Percentiles rank a stretch among this genome's conserved stretches.
These are phyloP conservation scores for Salpingoeca rosetta DNA, from an alignment of 78 protist species.

Conservation along the genomic window DNA sequence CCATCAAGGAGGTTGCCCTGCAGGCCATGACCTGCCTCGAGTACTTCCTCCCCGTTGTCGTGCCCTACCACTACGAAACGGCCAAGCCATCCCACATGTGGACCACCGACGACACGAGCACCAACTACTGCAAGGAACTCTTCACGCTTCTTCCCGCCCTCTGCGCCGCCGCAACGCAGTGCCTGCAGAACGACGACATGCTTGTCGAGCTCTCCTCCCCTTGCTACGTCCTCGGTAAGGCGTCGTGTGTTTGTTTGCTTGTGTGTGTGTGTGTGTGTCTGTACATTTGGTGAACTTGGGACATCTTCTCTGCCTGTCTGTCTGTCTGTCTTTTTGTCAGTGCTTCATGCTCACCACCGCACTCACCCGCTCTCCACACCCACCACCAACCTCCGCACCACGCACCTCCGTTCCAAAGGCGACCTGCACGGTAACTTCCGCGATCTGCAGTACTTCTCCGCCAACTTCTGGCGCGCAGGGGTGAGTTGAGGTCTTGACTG, in stretches of 20 bases:
- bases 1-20: background rate
- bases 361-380: too few species aligned
- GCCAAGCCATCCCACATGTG: background rate
- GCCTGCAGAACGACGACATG: background rate
- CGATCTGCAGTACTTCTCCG: slow-evolving; percentile 25
- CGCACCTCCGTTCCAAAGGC: too few species aligned
- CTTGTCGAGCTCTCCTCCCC: slow-evolving; percentile 18
- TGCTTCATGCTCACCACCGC: too few species aligned
- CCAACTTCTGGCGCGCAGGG: slow-evolving; percentile 6
- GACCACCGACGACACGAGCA: background rate
- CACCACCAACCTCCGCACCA: too few species aligned
- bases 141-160: background rate
- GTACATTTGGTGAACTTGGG: too few species aligned
- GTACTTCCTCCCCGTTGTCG: background rate
- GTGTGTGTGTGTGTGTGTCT: too few species aligned
- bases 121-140: background rate
- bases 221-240: slow-evolving; percentile 25
- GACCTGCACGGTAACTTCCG: slow-evolving; percentile 49
- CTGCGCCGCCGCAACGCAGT: background rate
- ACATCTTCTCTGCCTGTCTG: too few species aligned
- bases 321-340: too few species aligned
- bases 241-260: too few species aligned
- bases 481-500: too few species aligned
- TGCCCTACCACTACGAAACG: background rate
- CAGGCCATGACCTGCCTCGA: background rate